phyloP scores from a whole-genome alignment of 78 protist species.

The Emiliania huxleyi region DNA sequence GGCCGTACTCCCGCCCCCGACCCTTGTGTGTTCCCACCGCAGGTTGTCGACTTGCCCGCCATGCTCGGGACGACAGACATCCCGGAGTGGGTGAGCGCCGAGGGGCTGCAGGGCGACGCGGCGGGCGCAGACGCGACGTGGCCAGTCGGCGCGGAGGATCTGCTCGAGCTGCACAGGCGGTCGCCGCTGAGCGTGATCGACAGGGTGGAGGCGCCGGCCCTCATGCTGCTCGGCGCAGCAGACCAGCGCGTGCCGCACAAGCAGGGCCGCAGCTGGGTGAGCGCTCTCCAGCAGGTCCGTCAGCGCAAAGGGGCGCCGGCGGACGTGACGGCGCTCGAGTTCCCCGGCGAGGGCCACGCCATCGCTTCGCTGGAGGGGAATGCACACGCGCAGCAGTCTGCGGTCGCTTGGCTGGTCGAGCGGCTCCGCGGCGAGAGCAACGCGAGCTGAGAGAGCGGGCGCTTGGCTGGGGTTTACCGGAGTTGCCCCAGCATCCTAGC shows the following conservation, averaged over 20 bases:
- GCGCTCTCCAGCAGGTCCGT: background rate
- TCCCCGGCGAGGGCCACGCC: background rate
- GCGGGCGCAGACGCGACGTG: background rate
- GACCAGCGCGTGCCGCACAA: background rate
- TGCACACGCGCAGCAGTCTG: background rate
- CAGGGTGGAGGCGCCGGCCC: background rate
- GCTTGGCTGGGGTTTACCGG: no score
- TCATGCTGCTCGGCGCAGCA: background rate
- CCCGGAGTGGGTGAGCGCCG: background rate
- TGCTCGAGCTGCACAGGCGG: background rate
- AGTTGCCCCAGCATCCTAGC: no score
- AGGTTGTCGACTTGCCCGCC: background rate
- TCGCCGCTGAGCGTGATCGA: background rate
- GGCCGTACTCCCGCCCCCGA: no score
- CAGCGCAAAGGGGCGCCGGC: background rate
- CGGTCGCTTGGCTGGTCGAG: background rate
- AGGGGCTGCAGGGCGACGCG: background rate
- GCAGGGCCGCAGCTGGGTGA: background rate
- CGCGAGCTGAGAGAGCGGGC: no score
- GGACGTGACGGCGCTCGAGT: background rate
- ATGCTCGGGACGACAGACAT: background rate
- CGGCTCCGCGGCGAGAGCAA: background rate
- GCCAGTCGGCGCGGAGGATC: background rate
- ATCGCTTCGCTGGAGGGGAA: background rate
- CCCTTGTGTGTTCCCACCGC: no score